Evolutionary conservation across 2,329 filamentous ascomycete genomes (phyloP).

Genomic region (Diaporthe sp.): DNA sequence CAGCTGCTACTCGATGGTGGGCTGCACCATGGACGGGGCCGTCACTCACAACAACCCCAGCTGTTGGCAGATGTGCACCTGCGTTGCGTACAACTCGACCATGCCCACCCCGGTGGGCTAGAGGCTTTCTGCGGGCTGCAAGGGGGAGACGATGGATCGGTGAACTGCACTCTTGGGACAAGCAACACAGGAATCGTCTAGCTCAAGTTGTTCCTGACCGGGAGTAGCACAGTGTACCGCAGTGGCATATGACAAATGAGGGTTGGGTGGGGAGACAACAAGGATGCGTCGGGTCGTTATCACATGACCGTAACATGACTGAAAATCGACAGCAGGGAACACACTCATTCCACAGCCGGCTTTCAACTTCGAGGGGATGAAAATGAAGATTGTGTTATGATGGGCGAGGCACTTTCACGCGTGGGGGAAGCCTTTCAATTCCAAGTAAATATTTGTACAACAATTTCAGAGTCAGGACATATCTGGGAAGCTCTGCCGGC

Average conservation of each 20-base stretch:
- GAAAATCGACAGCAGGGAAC: not conserved
- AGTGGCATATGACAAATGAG: no score
- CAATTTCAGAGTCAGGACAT: not conserved
- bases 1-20: slow-evolving; percentile 26
- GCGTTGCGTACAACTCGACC: not conserved
- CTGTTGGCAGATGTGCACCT: slow-evolving; percentile 22
- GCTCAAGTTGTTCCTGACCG: not conserved
- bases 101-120: not conserved
- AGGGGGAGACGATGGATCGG: not conserved
- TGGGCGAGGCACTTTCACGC: not conserved
- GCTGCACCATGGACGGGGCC: not conserved
- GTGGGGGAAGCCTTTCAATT: not conserved
- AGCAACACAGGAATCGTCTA: no score
- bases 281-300: not conserved
- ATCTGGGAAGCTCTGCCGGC: not conserved
- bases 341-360: not conserved
- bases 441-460: slow-evolving; percentile 5
- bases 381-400: not conserved
- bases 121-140: not conserved
- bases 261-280: no score
- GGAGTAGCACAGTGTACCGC: rapidly evolving
- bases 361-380: not conserved
- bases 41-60: slow-evolving; percentile 13
- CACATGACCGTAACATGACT: not conserved
- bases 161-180: not conserved